These are phyloP conservation scores for Papiliotrema fonsecae DNA, from an alignment of 1,284 basidiomycete genomes.

Conservation along the genomic window DNA sequence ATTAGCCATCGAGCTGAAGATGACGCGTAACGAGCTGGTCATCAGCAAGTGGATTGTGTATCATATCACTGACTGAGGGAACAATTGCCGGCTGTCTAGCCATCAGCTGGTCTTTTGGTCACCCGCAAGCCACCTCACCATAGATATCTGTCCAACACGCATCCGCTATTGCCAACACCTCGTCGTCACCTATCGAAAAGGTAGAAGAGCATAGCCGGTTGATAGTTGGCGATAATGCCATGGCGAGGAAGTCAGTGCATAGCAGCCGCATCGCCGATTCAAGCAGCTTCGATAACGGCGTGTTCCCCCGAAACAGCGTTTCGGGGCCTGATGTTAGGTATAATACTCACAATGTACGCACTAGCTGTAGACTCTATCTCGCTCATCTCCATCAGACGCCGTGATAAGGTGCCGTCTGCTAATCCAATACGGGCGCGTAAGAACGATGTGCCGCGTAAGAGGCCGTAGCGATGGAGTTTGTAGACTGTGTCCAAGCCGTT, in stretches of 20 bases:
- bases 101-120: conserved; percentile 11
- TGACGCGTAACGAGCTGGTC: background rate
- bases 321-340: conserved; percentile 13
- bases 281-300: conserved; percentile 27
- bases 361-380: conserved; percentile 10
- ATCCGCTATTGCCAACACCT: conserved; percentile 12
- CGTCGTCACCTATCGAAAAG: background rate
- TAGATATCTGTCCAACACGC: conserved; percentile 30
- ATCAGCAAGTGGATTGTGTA: background rate
- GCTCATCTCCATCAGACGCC: conserved; percentile 15
- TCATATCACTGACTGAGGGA: conserved; percentile 20
- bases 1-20: background rate
- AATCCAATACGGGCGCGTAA: conserved; percentile 13
- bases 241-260: conserved; percentile 21
- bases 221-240: conserved; percentile 24
- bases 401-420: conserved; percentile 16
- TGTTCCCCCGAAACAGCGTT: conserved; percentile 30
- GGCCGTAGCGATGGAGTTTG: conserved; percentile 7
- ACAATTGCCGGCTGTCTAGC: conserved; percentile 20
- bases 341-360: conserved; percentile 1
- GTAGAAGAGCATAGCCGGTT: conserved; percentile 4
- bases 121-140: conserved; percentile 9
- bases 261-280: conserved; percentile 29
- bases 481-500: conserved; percentile 10
- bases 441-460: conserved; percentile 11